Evolutionary conservation across 164 flowering plant species (phyloP), one percentile per base, ranked within the genome.

Genomic region (Umbilicus rupestris): DNA sequence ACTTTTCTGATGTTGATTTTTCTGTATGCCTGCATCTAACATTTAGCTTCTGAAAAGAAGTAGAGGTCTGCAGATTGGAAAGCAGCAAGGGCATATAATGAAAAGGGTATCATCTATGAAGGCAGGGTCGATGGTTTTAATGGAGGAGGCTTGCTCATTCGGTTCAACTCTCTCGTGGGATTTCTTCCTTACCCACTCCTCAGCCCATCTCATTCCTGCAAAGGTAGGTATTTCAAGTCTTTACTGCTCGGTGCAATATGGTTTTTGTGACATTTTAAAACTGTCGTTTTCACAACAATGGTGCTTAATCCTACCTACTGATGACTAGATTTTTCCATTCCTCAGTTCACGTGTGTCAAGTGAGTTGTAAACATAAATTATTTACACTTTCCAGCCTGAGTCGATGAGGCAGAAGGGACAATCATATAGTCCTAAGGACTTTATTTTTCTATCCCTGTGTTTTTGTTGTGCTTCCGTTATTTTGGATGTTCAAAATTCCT

Each of bases 21-120:
- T 69, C 62, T 65, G 47, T 57, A 57, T 68, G 28, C 31, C 67
- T 44, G 65, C 62, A 73, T 78, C 83, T 81, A 73, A 84, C 76
- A 77, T 71, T 74, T 76, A 31, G 64, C 73, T 83, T 74, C 75
- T 81, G 79, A 73, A 69, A 90, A 85, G 90, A 84, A 84, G 83
- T 86, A 93, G 98, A 82, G 80, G 76, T 85, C 87, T 77, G 92
- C 87, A 77, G 94, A 86, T 74, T 93, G 98, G 98, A 81, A 88
- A 76, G 85, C 86, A 24, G 97, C 94, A 71, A 83, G 75, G 70
- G 82, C 82, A 10, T 85, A 84, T 65, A 70, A 67, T 52, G 86
- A 81, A 16, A 85, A 77, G 58, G 92, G 92, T 65, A 68, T 77
- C 66, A 71, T 84, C 62, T 85, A 74, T 68, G 84, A 81, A 64